These are phyloP conservation scores for Sarocladiaceae sp. DNA, from an alignment of 2,329 filamentous ascomycete species.

Conservation along the genomic window DNA sequence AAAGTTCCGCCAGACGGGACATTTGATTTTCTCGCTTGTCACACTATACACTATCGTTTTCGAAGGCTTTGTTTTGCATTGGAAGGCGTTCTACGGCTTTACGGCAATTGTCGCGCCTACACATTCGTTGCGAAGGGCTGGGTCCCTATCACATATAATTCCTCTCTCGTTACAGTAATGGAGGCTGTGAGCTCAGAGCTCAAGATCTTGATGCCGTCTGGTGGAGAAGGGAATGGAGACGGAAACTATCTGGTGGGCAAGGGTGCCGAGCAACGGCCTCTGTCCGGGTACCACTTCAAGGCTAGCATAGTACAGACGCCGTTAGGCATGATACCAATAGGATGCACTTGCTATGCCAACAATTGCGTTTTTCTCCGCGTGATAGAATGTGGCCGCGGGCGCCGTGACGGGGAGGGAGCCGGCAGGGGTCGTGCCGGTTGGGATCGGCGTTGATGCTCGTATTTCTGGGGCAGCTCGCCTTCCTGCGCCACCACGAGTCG, in stretches of 20 bases:
- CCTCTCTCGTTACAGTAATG: conserved; percentile 5
- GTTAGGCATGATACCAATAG: conserved; percentile 1
- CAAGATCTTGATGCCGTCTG: neutral
- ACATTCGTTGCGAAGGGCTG: conserved; percentile 9
- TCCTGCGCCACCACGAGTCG: neutral
- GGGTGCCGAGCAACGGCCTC: neutral
- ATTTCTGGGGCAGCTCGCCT: neutral
- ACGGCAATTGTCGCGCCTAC: conserved; percentile 1
- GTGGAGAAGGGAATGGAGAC: neutral
- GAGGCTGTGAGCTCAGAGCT: neutral
- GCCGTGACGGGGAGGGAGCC: neutral
- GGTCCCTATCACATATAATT: conserved; percentile 8
- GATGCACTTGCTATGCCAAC: neutral
- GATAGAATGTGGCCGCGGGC: neutral
- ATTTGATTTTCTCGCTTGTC: neutral
- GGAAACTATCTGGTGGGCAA: neutral
- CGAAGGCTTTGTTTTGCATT: conserved; percentile 4
- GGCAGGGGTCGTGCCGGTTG: neutral
- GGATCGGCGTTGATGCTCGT: conserved; percentile 2
- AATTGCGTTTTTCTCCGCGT: neutral
- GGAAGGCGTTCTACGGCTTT: conserved; percentile 7
- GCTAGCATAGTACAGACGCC: neutral
- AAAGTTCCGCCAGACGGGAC: neutral
- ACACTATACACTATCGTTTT: conserved; percentile 7
- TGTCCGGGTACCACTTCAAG: neutral